A percentile compares a stretch with the other conserved stretches of the same genome.
phyloP scores from a whole-genome alignment of 768 basidiomycete genomes.

The Boletus tomentosulus region DNA sequence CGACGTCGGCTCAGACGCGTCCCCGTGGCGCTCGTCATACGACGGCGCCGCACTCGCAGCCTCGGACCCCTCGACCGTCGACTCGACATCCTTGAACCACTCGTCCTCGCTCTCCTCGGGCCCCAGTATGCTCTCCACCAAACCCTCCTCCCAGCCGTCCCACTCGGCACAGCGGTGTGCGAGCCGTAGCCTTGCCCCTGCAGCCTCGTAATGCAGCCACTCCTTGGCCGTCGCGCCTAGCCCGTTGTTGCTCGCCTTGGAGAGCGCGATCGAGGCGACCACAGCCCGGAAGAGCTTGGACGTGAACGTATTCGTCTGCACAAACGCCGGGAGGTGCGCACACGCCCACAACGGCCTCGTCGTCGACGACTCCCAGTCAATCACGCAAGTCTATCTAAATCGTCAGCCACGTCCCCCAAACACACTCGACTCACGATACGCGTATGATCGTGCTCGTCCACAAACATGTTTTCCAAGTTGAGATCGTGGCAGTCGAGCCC shows the following conservation, averaged over 20 bases:
- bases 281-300: conserved; percentile 66
- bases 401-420: neutral
- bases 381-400: conserved; percentile 67
- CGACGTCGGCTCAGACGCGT: conserved; percentile 14
- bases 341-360: conserved; percentile 82
- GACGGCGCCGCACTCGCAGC: conserved; percentile 12
- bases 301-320: conserved; percentile 74
- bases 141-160: conserved; percentile 90
- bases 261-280: conserved; percentile 44
- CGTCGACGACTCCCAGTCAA: conserved; percentile 91
- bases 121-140: conserved; percentile 71
- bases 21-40: neutral
- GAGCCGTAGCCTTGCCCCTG: conserved; percentile 63
- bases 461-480: conserved; percentile 81
- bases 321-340: conserved; percentile 76
- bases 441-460: conserved; percentile 62
- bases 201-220: conserved; percentile 71
- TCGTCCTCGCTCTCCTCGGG: conserved; percentile 67
- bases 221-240: conserved; percentile 51
- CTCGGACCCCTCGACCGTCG: conserved; percentile 18
- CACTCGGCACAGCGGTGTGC: conserved; percentile 82
- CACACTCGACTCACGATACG: conserved; percentile 55
- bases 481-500: conserved; percentile 83
- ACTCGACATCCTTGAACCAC: conserved; percentile 53
- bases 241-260: conserved; percentile 24